Base-by-base conservation (phyloP, 2,329 filamentous ascomycete species). In the Xylaria multiplex region DNA sequence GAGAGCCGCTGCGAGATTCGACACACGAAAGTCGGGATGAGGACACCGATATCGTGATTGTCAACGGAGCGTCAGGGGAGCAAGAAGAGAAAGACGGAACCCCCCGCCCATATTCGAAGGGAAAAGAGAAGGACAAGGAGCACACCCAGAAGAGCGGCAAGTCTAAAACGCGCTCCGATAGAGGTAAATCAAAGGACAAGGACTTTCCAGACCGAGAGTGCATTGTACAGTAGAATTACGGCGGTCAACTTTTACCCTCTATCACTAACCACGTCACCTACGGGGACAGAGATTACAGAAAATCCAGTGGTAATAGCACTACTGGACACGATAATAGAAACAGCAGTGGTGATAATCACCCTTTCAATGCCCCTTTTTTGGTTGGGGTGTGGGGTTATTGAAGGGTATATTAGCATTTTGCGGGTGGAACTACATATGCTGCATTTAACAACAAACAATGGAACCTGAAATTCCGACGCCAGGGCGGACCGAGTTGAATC, bases 1-100 rank as follows among this genome's bases (percentile, higher is more conserved):
- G 81, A 71, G 86, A 88, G 65, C 80, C 78, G 0, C 73, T 82
- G 62, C 77, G 78, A 42, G 79, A 80, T 14, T 67, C 72, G 16
- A 68, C 68, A 6, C 63, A 70, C 32, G 69, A 62, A 46, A 65
- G 72, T 43, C 60, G 66, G 14, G 71, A 74, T 45, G 72, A 74
- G 1, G 72, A 77, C 30, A 64, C 67, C n/a, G 73, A 75, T 30
- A 37, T 59, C 6, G 45, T 62, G 5, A 56, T 64, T 42, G 48
- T 56, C 32, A 60, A 68, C 35, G 58, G 52, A n/a, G 42, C 45
- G 7, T 22, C 37, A 45, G 58, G 37, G 30, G 65, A 45, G 19
- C 56, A 55, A 6, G 63, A 57, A 9, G 59, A 59, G 35, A 62
- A 60, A 54, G 67, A 69, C n/a, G 50, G 30, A 9, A 50, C 24